phyloP scores from a whole-genome alignment of 2,329 filamentous ascomycete species.

The Pseudogymnoascus sp. region DNA sequence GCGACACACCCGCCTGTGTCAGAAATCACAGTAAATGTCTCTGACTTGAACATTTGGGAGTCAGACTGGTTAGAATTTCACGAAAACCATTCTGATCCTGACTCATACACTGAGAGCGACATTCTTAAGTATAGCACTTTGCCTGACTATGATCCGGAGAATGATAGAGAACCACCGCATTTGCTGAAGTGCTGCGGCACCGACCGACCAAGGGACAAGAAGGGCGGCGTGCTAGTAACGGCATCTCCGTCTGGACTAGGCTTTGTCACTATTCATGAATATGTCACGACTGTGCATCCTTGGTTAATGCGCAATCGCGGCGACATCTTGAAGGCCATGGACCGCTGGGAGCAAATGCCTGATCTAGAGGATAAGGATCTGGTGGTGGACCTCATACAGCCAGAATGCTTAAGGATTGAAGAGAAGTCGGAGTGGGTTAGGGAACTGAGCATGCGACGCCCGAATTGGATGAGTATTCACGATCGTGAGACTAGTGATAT shows the following conservation, averaged over 20 bases:
- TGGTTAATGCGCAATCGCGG: conserved; percentile 20
- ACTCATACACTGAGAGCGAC: background rate
- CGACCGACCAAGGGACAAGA: background rate
- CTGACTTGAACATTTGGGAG: background rate
- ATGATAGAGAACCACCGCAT: background rate
- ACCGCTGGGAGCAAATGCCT: background rate
- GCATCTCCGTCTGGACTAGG: conserved; percentile 7
- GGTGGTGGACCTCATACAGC: background rate
- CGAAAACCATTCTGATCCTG: background rate
- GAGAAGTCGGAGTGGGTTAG: background rate
- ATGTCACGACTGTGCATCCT: conserved; percentile 22
- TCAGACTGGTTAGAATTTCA: background rate
- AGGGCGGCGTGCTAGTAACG: background rate
- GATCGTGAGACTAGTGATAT: background rate
- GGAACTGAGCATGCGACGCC: background rate
- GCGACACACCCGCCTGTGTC: background rate
- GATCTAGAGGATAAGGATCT: background rate
- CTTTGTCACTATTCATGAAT: conserved; percentile 24
- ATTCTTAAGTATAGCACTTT: background rate
- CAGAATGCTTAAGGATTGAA: background rate
- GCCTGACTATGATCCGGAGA: background rate
- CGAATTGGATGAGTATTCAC: background rate
- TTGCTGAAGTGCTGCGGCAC: background rate
- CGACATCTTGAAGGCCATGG: conserved; percentile 4
- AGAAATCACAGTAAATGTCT: background rate